Base-by-base conservation (phyloP, 805 yeast species). In the Grigorovia transvaalensis region DNA sequence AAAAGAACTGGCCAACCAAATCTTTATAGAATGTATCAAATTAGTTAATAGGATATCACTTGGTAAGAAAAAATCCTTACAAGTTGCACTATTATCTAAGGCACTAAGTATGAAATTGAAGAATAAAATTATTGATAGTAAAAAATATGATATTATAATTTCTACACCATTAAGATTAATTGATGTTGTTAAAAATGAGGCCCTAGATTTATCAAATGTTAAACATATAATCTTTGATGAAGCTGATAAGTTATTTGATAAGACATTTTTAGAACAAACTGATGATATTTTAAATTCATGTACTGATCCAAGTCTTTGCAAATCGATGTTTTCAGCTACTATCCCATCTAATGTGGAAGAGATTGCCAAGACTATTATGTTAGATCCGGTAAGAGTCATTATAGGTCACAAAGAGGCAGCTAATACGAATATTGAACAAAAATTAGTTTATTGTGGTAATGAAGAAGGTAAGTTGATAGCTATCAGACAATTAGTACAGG, bases 381-480 rank as follows among this genome's bases (percentile, higher is more conserved):
- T 64, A 51, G 87, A 86, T 55, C 90, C 95, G 9, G 74, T 91
- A 27, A 79, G 98, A 64, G 80, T 93, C 44, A 85, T 93, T 54
- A 84, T 91, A 59, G 97, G 97, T 11, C 90, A 83, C 61, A 90
- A 90, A 63, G 96, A 91, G 67, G 95, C 96, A 17, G 99, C 99
- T 0, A 84, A 88, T 54, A 68, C 76, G 9, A 79, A 81, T 48
- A 89, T 91, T 58, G 89, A 87, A 46, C 99, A 91, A 71, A 79
- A 80, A 61, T 71, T 93, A 44, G 78, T 85, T 1, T 91, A 79
- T 65, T 85, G 96, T 54, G 99, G 99, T 47, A 85, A 81, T 58
- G 99, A 93, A 69, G 88, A 87, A 60, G 99, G 99, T n/a, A 93
- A 93, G 67, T 72, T 93, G 23, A 73, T 93, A 33, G 98, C 96